phyloP scores from a whole-genome alignment of 1,139 yeast genomes.

The Hanseniaspora gamundiae region DNA sequence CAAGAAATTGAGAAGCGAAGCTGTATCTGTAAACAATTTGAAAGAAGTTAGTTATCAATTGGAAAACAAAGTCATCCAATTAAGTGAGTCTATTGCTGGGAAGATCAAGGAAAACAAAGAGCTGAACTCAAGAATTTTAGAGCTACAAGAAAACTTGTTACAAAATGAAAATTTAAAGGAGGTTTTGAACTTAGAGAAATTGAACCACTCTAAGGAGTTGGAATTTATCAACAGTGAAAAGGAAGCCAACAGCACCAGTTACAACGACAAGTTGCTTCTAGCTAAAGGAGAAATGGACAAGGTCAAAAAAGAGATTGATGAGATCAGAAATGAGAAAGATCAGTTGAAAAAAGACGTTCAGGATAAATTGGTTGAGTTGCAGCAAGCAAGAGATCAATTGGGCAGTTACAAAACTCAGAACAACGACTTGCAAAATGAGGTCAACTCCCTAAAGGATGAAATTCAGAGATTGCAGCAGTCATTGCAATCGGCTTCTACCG shows the following conservation, averaged over 20 bases:
- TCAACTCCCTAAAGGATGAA: conserved; percentile 58
- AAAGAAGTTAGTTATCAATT: conserved; percentile 85
- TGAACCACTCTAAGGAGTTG: conserved; percentile 38
- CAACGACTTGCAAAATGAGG: conserved; percentile 53
- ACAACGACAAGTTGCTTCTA: conserved; percentile 45
- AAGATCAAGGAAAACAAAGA: conserved; percentile 73
- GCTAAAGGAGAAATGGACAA: conserved; percentile 49
- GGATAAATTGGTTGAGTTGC: conserved; percentile 49
- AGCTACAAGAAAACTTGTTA: conserved; percentile 41
- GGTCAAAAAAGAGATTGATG: conserved; percentile 52
- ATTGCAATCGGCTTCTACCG: conserved; percentile 26
- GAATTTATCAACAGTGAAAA: conserved; percentile 38
- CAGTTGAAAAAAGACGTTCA: conserved; percentile 52
- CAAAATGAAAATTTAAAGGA: conserved; percentile 50
- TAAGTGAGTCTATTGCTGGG: conserved; percentile 71
- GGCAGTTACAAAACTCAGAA: conserved; percentile 56
- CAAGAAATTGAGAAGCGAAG: conserved; percentile 58
- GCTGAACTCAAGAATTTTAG: conserved; percentile 49
- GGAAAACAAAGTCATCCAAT: conserved; percentile 91
- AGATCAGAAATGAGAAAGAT: conserved; percentile 52
- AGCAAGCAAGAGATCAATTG: conserved; percentile 48
- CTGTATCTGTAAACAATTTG: conserved; percentile 80
- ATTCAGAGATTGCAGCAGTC: conserved; percentile 36
- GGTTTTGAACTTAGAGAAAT: conserved; percentile 41
- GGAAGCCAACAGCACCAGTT: conserved; percentile 35